Conservation (phyloP, 139 green algal genomes). For the Desmodesmus armatus region DNA sequence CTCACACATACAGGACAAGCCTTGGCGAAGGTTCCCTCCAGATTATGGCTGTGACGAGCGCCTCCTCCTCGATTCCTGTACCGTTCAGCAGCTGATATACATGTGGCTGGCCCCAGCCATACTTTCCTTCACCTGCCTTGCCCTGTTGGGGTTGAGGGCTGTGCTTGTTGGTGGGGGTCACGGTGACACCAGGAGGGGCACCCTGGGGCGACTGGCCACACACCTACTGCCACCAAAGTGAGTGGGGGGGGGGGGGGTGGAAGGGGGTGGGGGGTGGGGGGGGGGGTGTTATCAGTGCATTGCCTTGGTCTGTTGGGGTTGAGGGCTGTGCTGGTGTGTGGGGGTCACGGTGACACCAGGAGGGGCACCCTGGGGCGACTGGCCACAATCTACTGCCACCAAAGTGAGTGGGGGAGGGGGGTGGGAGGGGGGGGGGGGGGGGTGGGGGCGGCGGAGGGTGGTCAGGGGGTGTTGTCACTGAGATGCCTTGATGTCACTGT, state of each 20-base stretch:
- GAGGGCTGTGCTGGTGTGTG: not conserved
- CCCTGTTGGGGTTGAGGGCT: slow-evolving; percentile 4
- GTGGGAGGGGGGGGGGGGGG: no score
- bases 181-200: not conserved
- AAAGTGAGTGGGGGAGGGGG: not conserved
- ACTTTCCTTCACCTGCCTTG: not conserved
- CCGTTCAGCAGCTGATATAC: slow-evolving; percentile 4
- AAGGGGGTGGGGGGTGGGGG: no score
- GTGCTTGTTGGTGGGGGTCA: not conserved
- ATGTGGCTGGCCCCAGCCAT: slow-evolving; percentile 1
- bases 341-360: not conserved
- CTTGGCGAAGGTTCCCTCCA: slow-evolving; percentile 20
- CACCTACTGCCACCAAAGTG: slow-evolving; percentile 20
- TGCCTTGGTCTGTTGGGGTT: not conserved
- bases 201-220: not conserved
- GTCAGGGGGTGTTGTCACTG: no score
- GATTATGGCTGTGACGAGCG: slow-evolving; percentile 17
- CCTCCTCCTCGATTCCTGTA: not conserved
- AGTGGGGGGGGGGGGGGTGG: no score
- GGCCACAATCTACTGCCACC: not conserved
- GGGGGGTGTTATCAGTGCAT: no score
- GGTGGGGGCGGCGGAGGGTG: no score
- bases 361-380: not conserved
- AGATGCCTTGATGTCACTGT: not conserved
- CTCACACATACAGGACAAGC: no score